Base-by-base conservation (phyloP, 2,329 filamentous ascomycete species). In the Dothidotthia symphoricarpi region DNA sequence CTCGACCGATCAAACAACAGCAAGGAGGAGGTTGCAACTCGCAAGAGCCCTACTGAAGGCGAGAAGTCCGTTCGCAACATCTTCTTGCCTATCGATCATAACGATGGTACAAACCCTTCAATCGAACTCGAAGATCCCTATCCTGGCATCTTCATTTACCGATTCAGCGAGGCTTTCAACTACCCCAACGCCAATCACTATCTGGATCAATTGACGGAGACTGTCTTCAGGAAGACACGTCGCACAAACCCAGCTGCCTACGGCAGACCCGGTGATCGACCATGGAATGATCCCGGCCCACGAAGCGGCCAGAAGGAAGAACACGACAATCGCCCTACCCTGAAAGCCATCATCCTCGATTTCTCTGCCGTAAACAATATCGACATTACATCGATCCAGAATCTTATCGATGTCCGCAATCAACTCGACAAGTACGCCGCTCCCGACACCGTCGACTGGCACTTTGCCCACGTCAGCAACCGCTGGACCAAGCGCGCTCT, bases 331-430 rank as follows among this genome's bases (percentile, higher is more conserved):
- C 72, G 81, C 11, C 86, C 89, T 1, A 85, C 80, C 0, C 77
- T 95, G 36, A 89, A 88, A 63, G 90, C 91, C 17, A 75, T 97
- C 53, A 91, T 97, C 43, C 78, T 98, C 15, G 93, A 98, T 66
- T 95, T 97, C 68, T 90, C 86, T 0, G 86, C 88, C 0, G 90
- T 97, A 49, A 95, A 96, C 70, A 89, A 95, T 53, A 85, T 96
- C 37, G 93, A 98, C 58, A 82, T 95, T 45, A 97, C 93, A 0
- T 93, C 88, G 0, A 80, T 96, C 2, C 93, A 98, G 69, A 85
- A 88, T 57, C 74, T 98, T 28, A 95, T 97, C 59, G 93, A 97
- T 57, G 85, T 96, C 1, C 87, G 91, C 54, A 96, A 96, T 69
- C 90, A 96, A 63, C 82, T 98, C 25, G 91, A 96, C 66, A 77